Conservation (phyloP, 257 asterid genomes). For the Rauvolfia tetraphylla region DNA sequence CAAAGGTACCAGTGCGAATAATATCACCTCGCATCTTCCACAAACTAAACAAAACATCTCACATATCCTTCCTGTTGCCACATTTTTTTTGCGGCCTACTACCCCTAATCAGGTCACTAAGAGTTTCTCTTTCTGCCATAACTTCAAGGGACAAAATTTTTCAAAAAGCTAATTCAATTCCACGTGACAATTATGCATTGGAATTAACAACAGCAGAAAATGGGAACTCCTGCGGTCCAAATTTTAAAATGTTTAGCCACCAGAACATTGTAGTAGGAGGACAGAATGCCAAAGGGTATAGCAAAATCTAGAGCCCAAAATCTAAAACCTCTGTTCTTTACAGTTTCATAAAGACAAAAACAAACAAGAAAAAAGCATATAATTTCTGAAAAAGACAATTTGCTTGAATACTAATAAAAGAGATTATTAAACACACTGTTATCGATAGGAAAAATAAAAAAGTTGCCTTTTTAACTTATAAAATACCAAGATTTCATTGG, state of each 20-base stretch:
- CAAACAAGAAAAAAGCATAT: neutral
- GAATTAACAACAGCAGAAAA: neutral
- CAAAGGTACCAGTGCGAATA: neutral
- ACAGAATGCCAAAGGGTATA: neutral
- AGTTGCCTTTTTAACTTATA: neutral
- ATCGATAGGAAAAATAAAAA: neutral
- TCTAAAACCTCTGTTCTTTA: neutral
- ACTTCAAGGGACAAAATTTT: neutral
- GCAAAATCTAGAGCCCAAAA: neutral
- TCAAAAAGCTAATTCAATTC: neutral
- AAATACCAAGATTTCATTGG: neutral
- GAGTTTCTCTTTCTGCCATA: neutral
- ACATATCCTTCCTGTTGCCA: no score
- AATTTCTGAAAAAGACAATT: neutral
- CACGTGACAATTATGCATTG: neutral
- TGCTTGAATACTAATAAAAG: neutral
- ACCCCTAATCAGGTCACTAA: no score
- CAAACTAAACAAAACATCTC: neutral
- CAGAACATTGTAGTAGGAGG: neutral
- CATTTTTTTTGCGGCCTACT: no score
- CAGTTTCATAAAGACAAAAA: neutral
- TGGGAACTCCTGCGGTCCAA: neutral
- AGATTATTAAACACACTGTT: neutral
- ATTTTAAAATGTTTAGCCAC: neutral
- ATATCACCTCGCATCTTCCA: neutral